Evolutionary conservation across 805 yeast genomes (phyloP), one percentile per base, ranked within the genome.

Genomic region (Gaillardinia entomophila): DNA sequence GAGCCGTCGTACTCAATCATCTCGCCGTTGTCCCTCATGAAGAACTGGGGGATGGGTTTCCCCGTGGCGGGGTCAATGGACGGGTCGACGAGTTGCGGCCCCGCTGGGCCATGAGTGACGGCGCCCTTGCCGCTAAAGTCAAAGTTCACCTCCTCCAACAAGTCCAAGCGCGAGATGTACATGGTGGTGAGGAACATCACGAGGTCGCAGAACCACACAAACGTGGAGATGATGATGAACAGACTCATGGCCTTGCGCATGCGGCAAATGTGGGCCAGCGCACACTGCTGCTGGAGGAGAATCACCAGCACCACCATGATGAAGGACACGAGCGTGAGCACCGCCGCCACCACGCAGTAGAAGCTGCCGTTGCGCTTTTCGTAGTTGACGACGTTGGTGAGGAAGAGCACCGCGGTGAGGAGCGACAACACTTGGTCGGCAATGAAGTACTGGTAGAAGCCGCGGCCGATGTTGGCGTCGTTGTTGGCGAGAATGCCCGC

Each of bases 361-460:
- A 65, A 60, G 18, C 64, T 56, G 2, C 71, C 71, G 35, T 62
- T 62, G 33, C 66, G 41, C 32, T 43, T 53, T 32, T 63, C 71
- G 34, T 59, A 66, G 33, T 56, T 57, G 32, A 66, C 51, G n/a
- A 61, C 36, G n/a, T 52, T 54, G 13, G 56, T 48, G 17, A 66
- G 46, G 38, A 66, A 63, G 20, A 62, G 38, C 2, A 65, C 30
- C 2, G 69, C 53, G 10, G 60, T 53, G 3, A 51, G 45, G 4
- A 62, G 41, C 10, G 66, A 49, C 24, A 66, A 44, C 4, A 55
- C 43, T 3, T 60, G 54, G 34, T 55, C 57, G 1, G 68, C 65
- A 22, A 67, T 57, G 38, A 66, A 55, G 37, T 55, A 67, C 22
- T 53, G 32, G 48, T 65, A 67, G 2, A 62, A 46, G 1, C 57